Conservation (phyloP, 495 filamentous ascomycete species). For the Oleoguttula mirabilis region DNA sequence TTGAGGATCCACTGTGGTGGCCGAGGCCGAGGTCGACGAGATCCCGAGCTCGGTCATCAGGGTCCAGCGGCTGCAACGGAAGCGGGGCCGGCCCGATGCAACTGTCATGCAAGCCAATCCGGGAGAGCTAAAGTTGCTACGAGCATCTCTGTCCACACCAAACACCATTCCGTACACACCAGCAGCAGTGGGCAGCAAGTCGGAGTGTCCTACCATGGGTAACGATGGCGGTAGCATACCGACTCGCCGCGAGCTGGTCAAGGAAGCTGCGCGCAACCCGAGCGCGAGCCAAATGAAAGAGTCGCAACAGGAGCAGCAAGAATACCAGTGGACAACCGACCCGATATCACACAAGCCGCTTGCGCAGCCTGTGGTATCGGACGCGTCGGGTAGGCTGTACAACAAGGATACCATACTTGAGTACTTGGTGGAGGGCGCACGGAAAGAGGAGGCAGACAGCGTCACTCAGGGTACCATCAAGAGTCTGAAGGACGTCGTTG, state of each 20-base stretch:
- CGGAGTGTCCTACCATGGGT: no score
- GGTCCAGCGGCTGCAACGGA: no score
- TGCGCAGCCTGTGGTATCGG: constrained; percentile 64
- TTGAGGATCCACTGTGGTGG: no score
- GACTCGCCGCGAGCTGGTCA: constrained; percentile 88
- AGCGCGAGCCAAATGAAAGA: constrained; percentile 87
- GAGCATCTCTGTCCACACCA: no score
- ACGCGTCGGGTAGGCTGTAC: constrained; percentile 75
- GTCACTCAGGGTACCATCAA: constrained; percentile 61
- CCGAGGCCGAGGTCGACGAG: no score
- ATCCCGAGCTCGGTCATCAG: no score
- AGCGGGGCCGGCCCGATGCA: no score
- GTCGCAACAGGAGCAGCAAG: constrained; percentile 65
- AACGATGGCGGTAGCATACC: constrained; percentile 95
- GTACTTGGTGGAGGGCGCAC: constrained; percentile 53
- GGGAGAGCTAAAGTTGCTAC: no score
- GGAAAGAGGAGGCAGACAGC: constrained; percentile 47
- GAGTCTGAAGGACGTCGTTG: constrained; percentile 75
- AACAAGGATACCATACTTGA: constrained; percentile 88
- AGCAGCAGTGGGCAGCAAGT: no score
- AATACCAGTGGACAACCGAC: constrained; percentile 75
- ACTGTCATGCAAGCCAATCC: no score
- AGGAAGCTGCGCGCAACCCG: constrained; percentile 66
- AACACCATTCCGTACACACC: no score
- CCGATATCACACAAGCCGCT: constrained; percentile 71